Base-by-base conservation (phyloP, 2,329 filamentous ascomycete genomes). In the Podosphaera leucotricha region DNA sequence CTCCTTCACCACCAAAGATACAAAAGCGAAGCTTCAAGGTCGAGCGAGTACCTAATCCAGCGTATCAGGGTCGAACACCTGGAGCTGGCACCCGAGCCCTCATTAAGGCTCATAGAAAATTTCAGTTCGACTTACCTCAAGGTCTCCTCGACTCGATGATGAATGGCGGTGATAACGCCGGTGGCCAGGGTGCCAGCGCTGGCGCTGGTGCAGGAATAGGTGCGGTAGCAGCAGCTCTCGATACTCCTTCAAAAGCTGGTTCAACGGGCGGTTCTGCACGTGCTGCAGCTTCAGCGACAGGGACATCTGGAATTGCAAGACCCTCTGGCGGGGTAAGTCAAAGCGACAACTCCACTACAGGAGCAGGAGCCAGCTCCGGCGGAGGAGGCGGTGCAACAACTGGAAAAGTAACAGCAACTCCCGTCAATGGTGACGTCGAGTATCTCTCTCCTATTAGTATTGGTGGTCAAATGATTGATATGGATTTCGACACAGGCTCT, bases 91-190 rank as follows among this genome's bases (percentile, higher is more conserved):
- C 54, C 0, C 59, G 54, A 45, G 75, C 77, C 43, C 65, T 86
- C 51, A 60, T 69, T 43, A 80, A 72, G 60, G 72, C 77, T 15
- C 77, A 79, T 57, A 61, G 66, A 52, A 86, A 86, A 58, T 84
- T 70, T 59, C 68, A 70, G 48, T 68, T 77, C 60, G 60, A 62
- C 33, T 60, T 70, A 39, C 61, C 66, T 2, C 52, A 62, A 2
- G 61, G 60, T 6, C 56, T 68, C 43, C 54, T 64, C 43, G 63
- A 61, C 26, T 59, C 59, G 16, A 49, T 56, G 51, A 49, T 50
- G n/a, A 43, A 48, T 1, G 46, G 46, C n/a, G 43, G 33, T 43
- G 42, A 38, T 2, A 10, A 41, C 18, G 16, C 42, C 22, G 36
- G 43, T 16, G 43, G 42, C n/a, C 35, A 24, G 8, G 22, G 22